A percentile compares a stretch with the other conserved stretches of the same genome.
Conservation (phyloP, 805 yeast genomes). For the Lachancea waltii region DNA sequence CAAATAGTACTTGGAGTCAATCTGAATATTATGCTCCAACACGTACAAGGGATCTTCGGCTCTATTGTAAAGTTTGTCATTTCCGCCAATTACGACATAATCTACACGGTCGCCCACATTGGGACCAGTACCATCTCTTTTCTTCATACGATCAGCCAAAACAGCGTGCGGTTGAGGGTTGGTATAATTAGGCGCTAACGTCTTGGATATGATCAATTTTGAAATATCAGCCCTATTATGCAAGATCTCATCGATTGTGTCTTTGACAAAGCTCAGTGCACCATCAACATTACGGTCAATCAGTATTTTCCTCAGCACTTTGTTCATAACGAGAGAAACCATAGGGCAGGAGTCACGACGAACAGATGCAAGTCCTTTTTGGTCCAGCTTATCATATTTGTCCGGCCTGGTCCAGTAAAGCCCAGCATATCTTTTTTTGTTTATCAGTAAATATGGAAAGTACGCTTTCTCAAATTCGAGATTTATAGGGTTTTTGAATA, state of each 20-base stretch:
- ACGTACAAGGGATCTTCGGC: slow-evolving; percentile 96
- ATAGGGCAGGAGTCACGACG: slow-evolving; percentile 95
- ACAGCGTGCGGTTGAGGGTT: slow-evolving; percentile 98
- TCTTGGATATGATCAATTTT: slow-evolving; percentile 88
- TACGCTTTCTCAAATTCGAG: slow-evolving; percentile 95
- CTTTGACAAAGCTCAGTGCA: slow-evolving; percentile 80
- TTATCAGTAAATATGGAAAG: slow-evolving; percentile 87
- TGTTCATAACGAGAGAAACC: slow-evolving; percentile 91
- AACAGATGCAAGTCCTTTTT: slow-evolving; percentile 97
- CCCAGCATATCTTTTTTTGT: slow-evolving; percentile 96
- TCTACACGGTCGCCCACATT: slow-evolving; percentile 97
- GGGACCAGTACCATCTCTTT: slow-evolving; percentile 98
- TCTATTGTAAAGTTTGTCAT: slow-evolving; percentile 82
- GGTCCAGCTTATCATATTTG: slow-evolving; percentile 94
- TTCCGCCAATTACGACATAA: slow-evolving; percentile 82
- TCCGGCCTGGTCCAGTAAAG: slow-evolving; percentile 90
- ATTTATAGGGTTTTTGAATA: slow-evolving; percentile 81
- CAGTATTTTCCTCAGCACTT: slow-evolving; percentile 75
- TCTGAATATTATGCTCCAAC: slow-evolving; percentile 83
- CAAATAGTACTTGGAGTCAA: slow-evolving; percentile 88
- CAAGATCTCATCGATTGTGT: slow-evolving; percentile 79
- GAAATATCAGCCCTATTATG: slow-evolving; percentile 92
- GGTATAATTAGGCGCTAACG: slow-evolving; percentile 85
- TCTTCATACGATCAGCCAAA: slow-evolving; percentile 89
- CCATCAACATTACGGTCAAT: slow-evolving; percentile 82